Evolutionary conservation across 345 rosid species (phyloP), one percentile per base, ranked within the genome.

Genomic region (Salix koriyanagi): DNA sequence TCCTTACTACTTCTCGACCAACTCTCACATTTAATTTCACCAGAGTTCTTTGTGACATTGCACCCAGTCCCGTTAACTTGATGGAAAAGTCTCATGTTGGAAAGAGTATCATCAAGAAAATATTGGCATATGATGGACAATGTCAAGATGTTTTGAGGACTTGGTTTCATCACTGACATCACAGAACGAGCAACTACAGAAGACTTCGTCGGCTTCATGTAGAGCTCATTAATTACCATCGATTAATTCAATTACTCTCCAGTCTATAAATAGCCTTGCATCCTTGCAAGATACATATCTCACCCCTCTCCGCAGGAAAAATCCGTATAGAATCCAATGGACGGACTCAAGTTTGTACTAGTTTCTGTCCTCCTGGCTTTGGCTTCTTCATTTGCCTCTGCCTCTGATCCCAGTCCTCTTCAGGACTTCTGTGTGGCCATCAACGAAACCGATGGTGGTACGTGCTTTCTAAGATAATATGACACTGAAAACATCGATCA

Each of bases 351-450:
- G 44, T 41, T 61, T 5, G 41, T 56, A 18, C 6, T 60, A 54
- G 79, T 26, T 6, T 56, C 4, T 58, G 50, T 23, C 11, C 15
- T 66, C 39, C 2, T 66, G 5, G 67, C 65, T n/a, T 8, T 75
- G 32, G 26, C 56, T 14, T 65, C 13, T 25, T 73, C 69, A 2
- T n/a, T 19, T 6, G 19, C 67, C 68, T 7, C 5, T 56, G 73
- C 79, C 42, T 37, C 18, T 76, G 68, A 69, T 23, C 73, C 73
- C 12, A 18, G 73, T 28, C 73, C 79, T 26, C 73, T 75, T 26
- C 78, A 54, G 72, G 78, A 67, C 56, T 75, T 75, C 48, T 75
- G 78, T 56, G 72, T 67, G 6, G 73, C 79, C 42, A 28, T 58
- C 0, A 42, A 68, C 1, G 26, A 28, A 16, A 9, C 67, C 26